Percentiles rank a stretch among this genome's conserved stretches.
Evolutionary conservation across 23 red algal species (phyloP).

Genomic region (Agarophyton chilense): DNA sequence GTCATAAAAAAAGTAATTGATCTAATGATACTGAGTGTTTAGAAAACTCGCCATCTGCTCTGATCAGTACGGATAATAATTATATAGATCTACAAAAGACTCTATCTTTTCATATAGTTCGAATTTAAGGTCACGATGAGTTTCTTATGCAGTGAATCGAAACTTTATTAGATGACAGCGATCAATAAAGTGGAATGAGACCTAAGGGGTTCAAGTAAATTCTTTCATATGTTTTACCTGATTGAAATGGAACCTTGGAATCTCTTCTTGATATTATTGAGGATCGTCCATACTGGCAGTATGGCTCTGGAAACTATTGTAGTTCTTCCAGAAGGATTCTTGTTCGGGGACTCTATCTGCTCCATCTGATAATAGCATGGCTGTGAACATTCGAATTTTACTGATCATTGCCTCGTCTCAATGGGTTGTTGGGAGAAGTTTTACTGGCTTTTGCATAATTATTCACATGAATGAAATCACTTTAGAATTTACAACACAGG

Average conservation of each 20-base stretch:
- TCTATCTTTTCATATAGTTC: too few relatives aligned
- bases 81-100: too few relatives aligned
- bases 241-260: background rate
- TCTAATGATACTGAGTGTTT: too few relatives aligned
- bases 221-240: background rate
- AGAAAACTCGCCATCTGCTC: too few relatives aligned
- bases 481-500: too few relatives aligned
- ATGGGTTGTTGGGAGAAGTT: constrained; percentile 25
- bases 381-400: background rate
- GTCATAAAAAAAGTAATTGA: too few relatives aligned
- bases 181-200: constrained; percentile 9
- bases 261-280: background rate
- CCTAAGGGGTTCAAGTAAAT: background rate
- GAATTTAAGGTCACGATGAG: too few relatives aligned
- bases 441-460: background rate
- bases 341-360: background rate
- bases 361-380: background rate
- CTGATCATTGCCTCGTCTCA: constrained; percentile 11
- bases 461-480: too few relatives aligned
- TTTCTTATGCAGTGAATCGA: too few relatives aligned
- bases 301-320: background rate
- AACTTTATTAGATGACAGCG: background rate
- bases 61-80: too few relatives aligned
- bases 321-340: constrained; percentile 7
- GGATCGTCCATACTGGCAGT: constrained; percentile 39